Evolutionary conservation across 108 stramenopile genomes (phyloP).

Genomic region (Nannochloropsis gaditana): DNA sequence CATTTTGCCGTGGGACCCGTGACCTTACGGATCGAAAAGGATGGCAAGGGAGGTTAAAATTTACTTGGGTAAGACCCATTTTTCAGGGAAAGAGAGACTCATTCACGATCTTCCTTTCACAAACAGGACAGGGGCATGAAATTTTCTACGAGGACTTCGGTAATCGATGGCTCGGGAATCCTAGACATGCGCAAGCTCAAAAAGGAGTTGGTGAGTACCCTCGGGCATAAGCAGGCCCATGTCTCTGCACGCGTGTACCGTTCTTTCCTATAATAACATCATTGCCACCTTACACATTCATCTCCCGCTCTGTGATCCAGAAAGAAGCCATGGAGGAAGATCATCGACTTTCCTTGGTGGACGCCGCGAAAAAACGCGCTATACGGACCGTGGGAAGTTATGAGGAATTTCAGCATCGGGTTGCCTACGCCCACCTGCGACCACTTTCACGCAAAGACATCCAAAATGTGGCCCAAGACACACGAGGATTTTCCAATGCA

Average conservation of each 20-base stretch:
- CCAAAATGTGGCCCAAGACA: not conserved
- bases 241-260: not conserved
- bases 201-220: not conserved
- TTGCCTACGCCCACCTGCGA: not conserved
- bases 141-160: too few species aligned
- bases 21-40: too few species aligned
- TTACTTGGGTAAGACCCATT: too few species aligned
- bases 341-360: not conserved
- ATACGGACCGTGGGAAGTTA: not conserved
- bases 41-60: too few species aligned
- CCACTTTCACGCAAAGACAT: constrained; percentile 6
- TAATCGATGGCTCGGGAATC: not conserved
- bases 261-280: not conserved
- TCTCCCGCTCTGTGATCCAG: not conserved
- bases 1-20: too few species aligned
- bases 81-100: too few species aligned
- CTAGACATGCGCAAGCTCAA: constrained; percentile 12
- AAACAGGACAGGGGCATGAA: too few species aligned
- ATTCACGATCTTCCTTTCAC: too few species aligned
- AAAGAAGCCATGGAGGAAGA: not conserved
- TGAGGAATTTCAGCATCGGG: not conserved
- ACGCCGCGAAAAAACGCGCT: not conserved
- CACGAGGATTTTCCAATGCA: too few species aligned
- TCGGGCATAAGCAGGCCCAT: not conserved
- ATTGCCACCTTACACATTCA: not conserved